Conservation (phyloP, 495 filamentous ascomycete species). For the Articulospora tetracladia region DNA sequence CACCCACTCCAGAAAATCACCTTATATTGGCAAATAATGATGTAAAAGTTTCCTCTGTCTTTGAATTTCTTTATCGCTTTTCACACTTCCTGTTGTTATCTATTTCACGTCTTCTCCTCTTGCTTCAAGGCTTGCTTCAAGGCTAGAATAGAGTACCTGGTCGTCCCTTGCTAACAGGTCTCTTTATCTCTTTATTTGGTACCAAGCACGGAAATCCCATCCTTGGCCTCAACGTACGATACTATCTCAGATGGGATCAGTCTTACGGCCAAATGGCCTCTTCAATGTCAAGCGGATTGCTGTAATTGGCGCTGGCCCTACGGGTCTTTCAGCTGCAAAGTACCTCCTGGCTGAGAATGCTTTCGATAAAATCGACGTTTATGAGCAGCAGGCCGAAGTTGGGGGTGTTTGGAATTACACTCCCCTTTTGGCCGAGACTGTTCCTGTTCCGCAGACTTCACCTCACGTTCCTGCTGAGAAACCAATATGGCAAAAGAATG, state of each 20-base stretch:
- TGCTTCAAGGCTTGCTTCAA: neutral
- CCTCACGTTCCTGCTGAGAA: constrained; percentile 26
- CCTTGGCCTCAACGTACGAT: neutral
- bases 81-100: neutral
- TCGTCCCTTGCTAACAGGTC: neutral
- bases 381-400: constrained; percentile 69
- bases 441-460: constrained; percentile 16
- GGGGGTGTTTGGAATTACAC: constrained; percentile 86
- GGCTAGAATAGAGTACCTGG: neutral
- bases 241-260: constrained; percentile 8
- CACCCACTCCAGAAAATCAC: neutral
- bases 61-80: neutral
- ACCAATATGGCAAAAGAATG: constrained; percentile 37
- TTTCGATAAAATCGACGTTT: constrained; percentile 71
- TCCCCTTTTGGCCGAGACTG: constrained; percentile 20
- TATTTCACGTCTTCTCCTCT: neutral
- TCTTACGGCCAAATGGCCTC: neutral
- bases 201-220: neutral
- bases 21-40: too few relatives aligned
- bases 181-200: neutral
- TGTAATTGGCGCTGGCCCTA: constrained; percentile 69
- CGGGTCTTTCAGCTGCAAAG: constrained; percentile 62
- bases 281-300: constrained; percentile 49
- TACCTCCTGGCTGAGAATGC: constrained; percentile 69
- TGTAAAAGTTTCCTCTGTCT: too few relatives aligned